A percentile compares a stretch with the other conserved stretches of the same genome.
These are phyloP conservation scores for Fraxinus platypoda DNA, from an alignment of 305 asterid species.

Conservation along the genomic window DNA sequence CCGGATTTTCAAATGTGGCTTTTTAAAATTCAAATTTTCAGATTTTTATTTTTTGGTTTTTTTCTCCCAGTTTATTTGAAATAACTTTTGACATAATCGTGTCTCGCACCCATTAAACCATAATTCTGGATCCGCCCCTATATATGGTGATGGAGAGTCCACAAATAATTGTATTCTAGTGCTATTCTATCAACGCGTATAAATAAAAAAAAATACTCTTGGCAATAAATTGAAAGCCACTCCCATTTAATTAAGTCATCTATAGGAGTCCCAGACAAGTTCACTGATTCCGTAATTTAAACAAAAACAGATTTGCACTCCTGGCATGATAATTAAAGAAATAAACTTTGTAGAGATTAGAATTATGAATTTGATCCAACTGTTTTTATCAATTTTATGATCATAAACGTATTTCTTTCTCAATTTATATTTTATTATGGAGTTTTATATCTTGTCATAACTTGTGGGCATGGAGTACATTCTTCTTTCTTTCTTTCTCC, in stretches of 20 bases:
- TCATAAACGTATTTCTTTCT: not conserved
- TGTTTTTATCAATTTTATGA: too few species aligned
- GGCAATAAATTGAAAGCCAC: not conserved
- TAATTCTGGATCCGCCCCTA: too few species aligned
- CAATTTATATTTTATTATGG: not conserved
- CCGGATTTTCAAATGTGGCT: too few species aligned
- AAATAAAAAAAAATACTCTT: not conserved
- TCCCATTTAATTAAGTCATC: not conserved
- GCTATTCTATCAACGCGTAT: not conserved
- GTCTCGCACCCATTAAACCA: too few species aligned
- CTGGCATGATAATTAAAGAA: not conserved
- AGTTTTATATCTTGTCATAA: not conserved
- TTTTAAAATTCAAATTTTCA: too few species aligned
- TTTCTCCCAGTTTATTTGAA: too few species aligned
- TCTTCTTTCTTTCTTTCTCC: not conserved
- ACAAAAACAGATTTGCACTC: not conserved
- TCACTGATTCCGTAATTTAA: not conserved
- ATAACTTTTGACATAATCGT: too few species aligned
- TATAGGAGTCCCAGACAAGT: not conserved
- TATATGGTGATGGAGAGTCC: conserved; percentile 53
- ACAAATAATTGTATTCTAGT: not conserved
- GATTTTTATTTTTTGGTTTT: too few species aligned
- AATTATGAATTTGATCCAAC: not conserved
- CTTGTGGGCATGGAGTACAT: not conserved
- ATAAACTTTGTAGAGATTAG: not conserved